Conservation (phyloP, 768 basidiomycete genomes). For the Trametopsis cervina region DNA sequence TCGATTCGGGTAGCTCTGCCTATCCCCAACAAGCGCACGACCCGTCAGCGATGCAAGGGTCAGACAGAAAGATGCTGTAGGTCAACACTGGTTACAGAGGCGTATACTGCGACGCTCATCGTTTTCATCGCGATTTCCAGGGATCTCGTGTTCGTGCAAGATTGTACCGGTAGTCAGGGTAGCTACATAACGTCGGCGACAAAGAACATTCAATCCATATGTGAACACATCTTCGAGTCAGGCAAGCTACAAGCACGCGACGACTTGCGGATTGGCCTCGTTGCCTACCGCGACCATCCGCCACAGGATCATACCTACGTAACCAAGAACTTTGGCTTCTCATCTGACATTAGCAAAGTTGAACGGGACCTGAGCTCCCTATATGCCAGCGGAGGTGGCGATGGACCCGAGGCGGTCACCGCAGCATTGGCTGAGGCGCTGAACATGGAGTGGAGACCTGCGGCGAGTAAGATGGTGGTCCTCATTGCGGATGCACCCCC, state of each 20-base stretch:
- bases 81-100: conserved; percentile 23
- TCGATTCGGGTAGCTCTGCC: conserved; percentile 35
- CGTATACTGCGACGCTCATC: neutral
- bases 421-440: conserved; percentile 84
- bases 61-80: conserved; percentile 68
- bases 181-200: conserved; percentile 91
- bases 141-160: conserved; percentile 92
- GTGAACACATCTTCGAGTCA: conserved; percentile 89
- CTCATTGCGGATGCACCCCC: conserved; percentile 97
- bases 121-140: conserved; percentile 29
- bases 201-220: conserved; percentile 94
- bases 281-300: conserved; percentile 95
- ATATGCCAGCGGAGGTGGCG: conserved; percentile 87
- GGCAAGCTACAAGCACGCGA: conserved; percentile 83
- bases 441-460: conserved; percentile 84
- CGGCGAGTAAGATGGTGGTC: conserved; percentile 92
- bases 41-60: conserved; percentile 27
- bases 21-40: conserved; percentile 27
- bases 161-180: conserved; percentile 90
- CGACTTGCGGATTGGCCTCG: conserved; percentile 86
- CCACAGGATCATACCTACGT: conserved; percentile 96
- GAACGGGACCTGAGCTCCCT: conserved; percentile 76
- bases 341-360: conserved; percentile 83
- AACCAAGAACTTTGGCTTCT: conserved; percentile 90
- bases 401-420: conserved; percentile 96